Evolutionary conservation across 257 asterid genomes (phyloP).

Genomic region (Ballota nigra): DNA sequence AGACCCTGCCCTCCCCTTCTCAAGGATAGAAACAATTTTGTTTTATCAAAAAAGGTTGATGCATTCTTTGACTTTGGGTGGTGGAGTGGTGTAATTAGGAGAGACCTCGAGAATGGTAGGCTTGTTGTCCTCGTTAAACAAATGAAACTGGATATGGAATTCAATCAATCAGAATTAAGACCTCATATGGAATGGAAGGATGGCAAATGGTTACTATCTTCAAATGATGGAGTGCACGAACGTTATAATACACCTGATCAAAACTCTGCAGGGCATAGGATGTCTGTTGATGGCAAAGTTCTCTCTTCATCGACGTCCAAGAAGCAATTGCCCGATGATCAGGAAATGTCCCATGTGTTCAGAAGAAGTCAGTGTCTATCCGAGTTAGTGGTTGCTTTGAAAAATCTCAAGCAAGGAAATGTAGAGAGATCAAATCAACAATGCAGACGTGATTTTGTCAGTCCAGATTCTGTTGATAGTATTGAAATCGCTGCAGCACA

Average conservation of each 20-base stretch:
- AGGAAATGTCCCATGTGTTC: slow-evolving; percentile 25
- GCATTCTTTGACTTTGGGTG: slow-evolving; percentile 53
- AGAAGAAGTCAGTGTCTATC: slow-evolving; percentile 24
- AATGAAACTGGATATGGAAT: slow-evolving; percentile 35
- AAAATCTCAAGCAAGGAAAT: slow-evolving; percentile 37
- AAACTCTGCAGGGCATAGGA: slow-evolving; percentile 11
- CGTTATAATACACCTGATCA: slow-evolving; percentile 13
- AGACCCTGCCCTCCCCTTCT: slow-evolving; percentile 76
- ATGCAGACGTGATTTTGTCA: slow-evolving; percentile 21
- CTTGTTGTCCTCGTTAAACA: slow-evolving; percentile 48
- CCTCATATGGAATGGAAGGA: slow-evolving; percentile 80
- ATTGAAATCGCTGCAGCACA: slow-evolving; percentile 28
- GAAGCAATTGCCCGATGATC: slow-evolving; percentile 28
- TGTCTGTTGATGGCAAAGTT: slow-evolving; percentile 20
- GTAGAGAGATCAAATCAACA: slow-evolving; percentile 10
- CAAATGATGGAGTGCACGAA: slow-evolving; percentile 31
- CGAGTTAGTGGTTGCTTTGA: slow-evolving; percentile 16
- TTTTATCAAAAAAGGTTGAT: slow-evolving; percentile 65
- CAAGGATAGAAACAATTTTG: slow-evolving; percentile 35
- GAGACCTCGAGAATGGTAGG: slow-evolving; percentile 44
- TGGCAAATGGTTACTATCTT: slow-evolving; percentile 56
- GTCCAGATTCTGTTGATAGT: slow-evolving; percentile 33
- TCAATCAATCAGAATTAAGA: slow-evolving; percentile 52
- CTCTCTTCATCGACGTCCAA: slow-evolving; percentile 15
- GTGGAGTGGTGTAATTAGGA: slow-evolving; percentile 64